phyloP scores from a whole-genome alignment of 257 asterid genomes.

The Ballota nigra region DNA sequence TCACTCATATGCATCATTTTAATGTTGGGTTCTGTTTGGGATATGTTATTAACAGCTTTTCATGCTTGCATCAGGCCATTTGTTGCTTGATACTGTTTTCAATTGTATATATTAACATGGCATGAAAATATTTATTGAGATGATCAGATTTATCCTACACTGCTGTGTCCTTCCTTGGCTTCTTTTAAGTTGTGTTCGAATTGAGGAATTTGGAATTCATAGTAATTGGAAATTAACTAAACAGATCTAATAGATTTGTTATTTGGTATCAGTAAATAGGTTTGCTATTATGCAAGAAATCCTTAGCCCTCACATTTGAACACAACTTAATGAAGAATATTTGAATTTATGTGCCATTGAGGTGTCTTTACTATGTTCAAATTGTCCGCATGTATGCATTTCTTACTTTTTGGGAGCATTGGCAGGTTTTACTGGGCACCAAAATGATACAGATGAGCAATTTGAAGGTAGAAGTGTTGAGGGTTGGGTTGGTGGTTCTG shows the following conservation, averaged over 20 bases:
- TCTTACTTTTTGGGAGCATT: slow-evolving; percentile 22
- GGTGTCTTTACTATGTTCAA: neutral
- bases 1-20: neutral
- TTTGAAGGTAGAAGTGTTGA: slow-evolving; percentile 35
- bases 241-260: neutral
- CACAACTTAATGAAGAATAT: neutral
- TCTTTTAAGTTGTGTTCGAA: slow-evolving; percentile 5
- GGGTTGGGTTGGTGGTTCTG: slow-evolving; percentile 33
- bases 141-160: neutral
- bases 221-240: neutral
- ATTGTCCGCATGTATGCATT: neutral
- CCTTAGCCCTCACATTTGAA: neutral
- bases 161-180: neutral
- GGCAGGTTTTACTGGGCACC: slow-evolving; percentile 49
- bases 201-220: neutral
- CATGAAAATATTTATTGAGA: neutral
- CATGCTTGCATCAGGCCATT: slow-evolving; percentile 1
- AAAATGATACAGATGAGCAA: slow-evolving; percentile 37
- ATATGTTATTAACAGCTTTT: neutral
- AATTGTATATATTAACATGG: neutral
- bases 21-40: neutral
- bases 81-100: neutral
- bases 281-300: neutral
- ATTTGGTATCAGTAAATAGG: neutral
- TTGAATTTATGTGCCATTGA: neutral